Evolutionary conservation across 805 yeast genomes (phyloP).

Genomic region (Yamadazyma sp.): DNA sequence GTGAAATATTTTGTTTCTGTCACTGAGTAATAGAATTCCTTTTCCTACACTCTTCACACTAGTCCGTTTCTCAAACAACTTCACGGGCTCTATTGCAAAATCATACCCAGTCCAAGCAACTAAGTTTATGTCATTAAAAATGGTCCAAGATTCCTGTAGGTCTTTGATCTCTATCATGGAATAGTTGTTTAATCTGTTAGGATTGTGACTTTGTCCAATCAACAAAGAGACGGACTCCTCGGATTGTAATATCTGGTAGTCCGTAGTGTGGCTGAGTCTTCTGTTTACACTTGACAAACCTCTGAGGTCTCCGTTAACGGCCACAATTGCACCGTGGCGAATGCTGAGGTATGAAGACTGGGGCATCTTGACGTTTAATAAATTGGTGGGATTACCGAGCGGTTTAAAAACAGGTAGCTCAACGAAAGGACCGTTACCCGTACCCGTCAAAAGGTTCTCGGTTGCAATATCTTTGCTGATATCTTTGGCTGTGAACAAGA

Average conservation of each 20-base stretch:
- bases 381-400: slow-evolving; percentile 36
- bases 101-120: slow-evolving; percentile 51
- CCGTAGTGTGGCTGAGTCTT: slow-evolving; percentile 13
- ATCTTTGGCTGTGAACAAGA: slow-evolving; percentile 3
- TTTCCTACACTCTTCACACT: slow-evolving; percentile 33
- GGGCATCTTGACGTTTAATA: slow-evolving; percentile 47
- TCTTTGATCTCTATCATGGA: slow-evolving; percentile 37
- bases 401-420: slow-evolving; percentile 44
- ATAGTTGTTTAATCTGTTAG: slow-evolving; percentile 27
- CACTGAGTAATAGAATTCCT: slow-evolving; percentile 41
- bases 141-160: slow-evolving; percentile 43
- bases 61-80: slow-evolving; percentile 21
- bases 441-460: slow-evolving; percentile 29
- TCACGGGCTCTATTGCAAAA: slow-evolving; percentile 22
- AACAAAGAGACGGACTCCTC: slow-evolving; percentile 21
- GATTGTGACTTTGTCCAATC: slow-evolving; percentile 28
- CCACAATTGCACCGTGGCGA: slow-evolving; percentile 36
- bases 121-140: slow-evolving; percentile 34
- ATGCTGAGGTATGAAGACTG: slow-evolving; percentile 24
- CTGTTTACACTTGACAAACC: slow-evolving; percentile 13
- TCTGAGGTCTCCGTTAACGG: slow-evolving; percentile 41
- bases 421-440: slow-evolving; percentile 48
- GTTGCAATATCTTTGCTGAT: slow-evolving; percentile 10
- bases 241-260: slow-evolving; percentile 16
- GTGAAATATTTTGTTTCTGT: slow-evolving; percentile 40